phyloP scores from a whole-genome alignment of 768 basidiomycete species.

The Russula virescens region DNA sequence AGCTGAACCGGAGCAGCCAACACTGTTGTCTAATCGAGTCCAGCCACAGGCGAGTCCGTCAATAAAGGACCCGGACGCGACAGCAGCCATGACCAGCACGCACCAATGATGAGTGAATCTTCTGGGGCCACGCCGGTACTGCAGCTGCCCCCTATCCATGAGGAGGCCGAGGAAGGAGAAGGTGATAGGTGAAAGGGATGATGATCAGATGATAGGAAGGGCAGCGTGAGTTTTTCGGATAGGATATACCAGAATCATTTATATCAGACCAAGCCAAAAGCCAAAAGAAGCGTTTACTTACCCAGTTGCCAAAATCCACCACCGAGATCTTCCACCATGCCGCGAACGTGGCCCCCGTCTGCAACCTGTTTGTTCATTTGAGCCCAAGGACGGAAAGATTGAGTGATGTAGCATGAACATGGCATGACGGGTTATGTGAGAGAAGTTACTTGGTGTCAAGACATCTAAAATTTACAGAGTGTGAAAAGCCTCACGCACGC shows the following conservation, averaged over 20 bases:
- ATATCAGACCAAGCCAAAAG: background rate
- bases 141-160: background rate
- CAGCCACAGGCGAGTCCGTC: too few relatives aligned
- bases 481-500: slow-evolving; percentile 21
- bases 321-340: slow-evolving; percentile 27
- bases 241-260: background rate
- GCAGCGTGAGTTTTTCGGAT: too few relatives aligned
- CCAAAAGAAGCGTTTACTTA: background rate
- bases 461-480: too few relatives aligned
- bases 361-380: slow-evolving; percentile 16
- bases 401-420: too few relatives aligned
- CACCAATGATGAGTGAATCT: slow-evolving; percentile 8
- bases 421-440: too few relatives aligned
- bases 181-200: background rate
- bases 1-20: slow-evolving; percentile 29
- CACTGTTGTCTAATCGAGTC: slow-evolving; percentile 21
- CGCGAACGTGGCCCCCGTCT: slow-evolving; percentile 25
- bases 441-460: too few relatives aligned
- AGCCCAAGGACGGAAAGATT: too few relatives aligned
- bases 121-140: slow-evolving; percentile 8
- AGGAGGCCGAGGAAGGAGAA: background rate
- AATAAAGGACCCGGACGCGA: too few relatives aligned
- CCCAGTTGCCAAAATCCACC: slow-evolving; percentile 28
- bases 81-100: background rate
- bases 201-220: too few relatives aligned